These are phyloP conservation scores for Schwanniomyces sp. DNA, from an alignment of 805 yeast species.

Conservation along the genomic window DNA sequence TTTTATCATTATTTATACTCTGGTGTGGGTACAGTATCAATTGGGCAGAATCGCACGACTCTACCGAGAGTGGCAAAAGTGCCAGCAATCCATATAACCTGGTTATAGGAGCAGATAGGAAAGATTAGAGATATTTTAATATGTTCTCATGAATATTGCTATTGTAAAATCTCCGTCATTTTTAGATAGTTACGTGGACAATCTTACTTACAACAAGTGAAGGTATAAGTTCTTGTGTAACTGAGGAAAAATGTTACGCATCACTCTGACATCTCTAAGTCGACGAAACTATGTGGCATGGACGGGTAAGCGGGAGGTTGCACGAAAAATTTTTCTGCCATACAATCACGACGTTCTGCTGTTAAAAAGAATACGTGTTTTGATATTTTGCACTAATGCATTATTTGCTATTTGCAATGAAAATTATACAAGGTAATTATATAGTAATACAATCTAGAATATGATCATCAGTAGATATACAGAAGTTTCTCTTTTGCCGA, in stretches of 20 bases:
- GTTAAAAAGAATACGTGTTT: background rate
- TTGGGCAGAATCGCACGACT: constrained; percentile 5
- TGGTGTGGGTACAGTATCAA: constrained; percentile 1
- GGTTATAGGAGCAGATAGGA: background rate
- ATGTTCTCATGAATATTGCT: background rate
- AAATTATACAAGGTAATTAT: background rate
- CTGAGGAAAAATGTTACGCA: background rate
- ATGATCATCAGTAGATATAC: background rate
- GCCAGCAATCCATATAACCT: background rate
- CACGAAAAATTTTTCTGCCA: background rate
- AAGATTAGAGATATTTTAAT: background rate
- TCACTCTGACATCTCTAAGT: background rate
- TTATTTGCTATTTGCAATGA: background rate
- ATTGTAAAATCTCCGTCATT: background rate
- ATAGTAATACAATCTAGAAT: background rate
- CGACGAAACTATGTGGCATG: background rate
- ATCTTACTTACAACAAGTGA: background rate
- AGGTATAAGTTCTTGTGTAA: background rate
- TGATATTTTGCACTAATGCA: background rate
- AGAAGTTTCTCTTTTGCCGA: background rate
- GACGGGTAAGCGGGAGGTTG: background rate
- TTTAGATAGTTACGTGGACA: background rate
- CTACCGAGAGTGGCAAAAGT: constrained; percentile 1
- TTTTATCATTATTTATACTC: constrained; percentile 7
- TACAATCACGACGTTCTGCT: background rate